phyloP scores from a whole-genome alignment of 495 filamentous ascomycete species.

The Rostrohypoxylon terebratum region DNA sequence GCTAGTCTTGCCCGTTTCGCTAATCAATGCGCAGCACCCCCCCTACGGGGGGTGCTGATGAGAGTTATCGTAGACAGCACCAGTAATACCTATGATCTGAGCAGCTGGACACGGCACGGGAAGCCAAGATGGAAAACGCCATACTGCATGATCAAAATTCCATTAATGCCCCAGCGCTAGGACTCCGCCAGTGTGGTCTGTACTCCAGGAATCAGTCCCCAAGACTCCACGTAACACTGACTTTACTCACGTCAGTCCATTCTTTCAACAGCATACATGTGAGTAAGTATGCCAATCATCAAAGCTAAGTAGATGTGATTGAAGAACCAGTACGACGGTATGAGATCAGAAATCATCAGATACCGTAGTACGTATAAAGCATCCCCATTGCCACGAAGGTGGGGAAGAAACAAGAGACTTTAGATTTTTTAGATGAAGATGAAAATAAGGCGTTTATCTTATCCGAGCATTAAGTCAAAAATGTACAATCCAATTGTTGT shows the following conservation, averaged over 20 bases:
- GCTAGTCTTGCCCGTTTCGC: too few species aligned
- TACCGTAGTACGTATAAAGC: background rate
- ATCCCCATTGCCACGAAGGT: background rate
- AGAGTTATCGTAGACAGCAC: too few species aligned
- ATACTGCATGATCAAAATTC: conserved; percentile 24
- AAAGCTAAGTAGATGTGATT: conserved; percentile 4
- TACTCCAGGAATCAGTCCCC: background rate
- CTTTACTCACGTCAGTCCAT: background rate
- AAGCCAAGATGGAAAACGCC: conserved; percentile 5
- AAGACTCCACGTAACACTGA: background rate
- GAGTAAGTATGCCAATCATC: conserved; percentile 13
- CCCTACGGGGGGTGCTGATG: too few species aligned
- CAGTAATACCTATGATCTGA: too few species aligned
- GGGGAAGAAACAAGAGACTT: conserved; percentile 1
- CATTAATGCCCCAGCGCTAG: conserved; percentile 17
- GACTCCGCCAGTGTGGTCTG: conserved; percentile 9
- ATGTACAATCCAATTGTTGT: too few species aligned
- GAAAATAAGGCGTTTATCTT: background rate
- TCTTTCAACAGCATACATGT: conserved; percentile 2
- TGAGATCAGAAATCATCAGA: conserved; percentile 21
- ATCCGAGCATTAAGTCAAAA: background rate
- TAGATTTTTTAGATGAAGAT: background rate
- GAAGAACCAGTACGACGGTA: conserved; percentile 35
- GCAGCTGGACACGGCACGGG: background rate
- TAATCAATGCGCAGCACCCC: too few species aligned